Evolutionary conservation across 2,329 filamentous ascomycete genomes (phyloP), one percentile per base, ranked within the genome.

Genomic region (Verticillium alfalfae): DNA sequence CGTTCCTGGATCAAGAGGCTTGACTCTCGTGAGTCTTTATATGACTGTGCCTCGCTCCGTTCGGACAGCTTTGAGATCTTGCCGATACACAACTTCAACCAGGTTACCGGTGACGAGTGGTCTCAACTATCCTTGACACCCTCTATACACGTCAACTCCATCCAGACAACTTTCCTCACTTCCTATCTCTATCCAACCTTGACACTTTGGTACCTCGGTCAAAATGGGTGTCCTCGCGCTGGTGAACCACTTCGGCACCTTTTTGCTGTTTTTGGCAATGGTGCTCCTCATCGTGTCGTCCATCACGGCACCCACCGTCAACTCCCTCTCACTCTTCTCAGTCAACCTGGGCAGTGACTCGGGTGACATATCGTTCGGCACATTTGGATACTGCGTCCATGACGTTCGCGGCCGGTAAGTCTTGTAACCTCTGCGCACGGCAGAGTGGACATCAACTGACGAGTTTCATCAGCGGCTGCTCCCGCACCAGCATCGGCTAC

Each of bases 261-360:
- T 85, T 66, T 72, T 88, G 67, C 77, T 88, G 57, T 78, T 88
- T 61, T 73, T 76, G 39, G 78, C 84, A 54, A 77, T 81, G 56
- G 74, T 86, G 59, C 78, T 88, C 57, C 78, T 88, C 61, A 72
- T 88, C 63, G 76, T 88, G 65, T 82, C 83, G 61, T 80, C 79
- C 64, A 83, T 88, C 64, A 83, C 85, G 2, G 75, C 85, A 0
- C 86, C 86, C 9, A 82, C 88, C 54, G 79, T 86, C 66, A 76
- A 84, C 67, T 67, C 80, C 66, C 76, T 88, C 54, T 75, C 79
- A 55, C 73, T 89, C 41, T 70, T 88, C 61, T 80, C 78, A 62
- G 79, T 88, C 63, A 73, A 78, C 58, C 73, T 87, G 22, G 71
- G 71, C 54, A 75, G 77, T 65, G 66, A 70, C 34, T 72, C 70